Base-by-base conservation (phyloP, 1,284 basidiomycete genomes). In the Ustilago crameri region DNA sequence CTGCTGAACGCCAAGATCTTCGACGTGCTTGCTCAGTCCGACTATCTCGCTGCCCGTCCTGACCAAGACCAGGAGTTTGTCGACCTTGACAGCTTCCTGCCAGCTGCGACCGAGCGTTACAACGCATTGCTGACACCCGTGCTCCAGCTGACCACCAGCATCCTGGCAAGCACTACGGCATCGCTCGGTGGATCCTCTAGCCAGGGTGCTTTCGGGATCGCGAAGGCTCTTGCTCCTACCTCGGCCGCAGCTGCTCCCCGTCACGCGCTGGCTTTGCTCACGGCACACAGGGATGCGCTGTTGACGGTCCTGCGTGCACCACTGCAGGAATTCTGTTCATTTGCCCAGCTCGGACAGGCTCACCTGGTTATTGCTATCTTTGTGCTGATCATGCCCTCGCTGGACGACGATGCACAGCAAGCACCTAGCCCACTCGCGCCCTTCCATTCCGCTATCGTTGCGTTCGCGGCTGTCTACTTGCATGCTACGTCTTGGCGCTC, bases 81-180 rank as follows among this genome's bases (percentile, higher is more conserved):
- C 80, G 93, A 94, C 74, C 87, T 89, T 35, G 91, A 93, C 75
- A 89, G 89, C 34, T 95, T 95, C 86, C 85, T 96, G 8, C 93
- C 93, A 1, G 91, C 92, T 0, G 91, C 91, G 0, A 87, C 92
- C 14, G 91, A 93, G 64, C 88, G 93, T 37, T 94, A 95, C 83
- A 91, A 95, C 75, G 92, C 95, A 74, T 83, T 96, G 7, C 88
- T 95, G 65, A 88, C 92, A 83, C 93, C 93, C 0, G 90, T 91
- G 15, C 84, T 96, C 38, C 93, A 95, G 82, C 86, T 95, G 22
- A 87, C 91, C 17, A 87, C 89, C 59, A 74, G 72, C 45, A 68
- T 79, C 35, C 70, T 83, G 10, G 75, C 78, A 18, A 79, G 73
- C 49, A 59, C 92, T 9, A 50, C 61, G 1, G 89, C 89, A 0